phyloP scores from a whole-genome alignment of 768 basidiomycete genomes.

The Russula sp. region DNA sequence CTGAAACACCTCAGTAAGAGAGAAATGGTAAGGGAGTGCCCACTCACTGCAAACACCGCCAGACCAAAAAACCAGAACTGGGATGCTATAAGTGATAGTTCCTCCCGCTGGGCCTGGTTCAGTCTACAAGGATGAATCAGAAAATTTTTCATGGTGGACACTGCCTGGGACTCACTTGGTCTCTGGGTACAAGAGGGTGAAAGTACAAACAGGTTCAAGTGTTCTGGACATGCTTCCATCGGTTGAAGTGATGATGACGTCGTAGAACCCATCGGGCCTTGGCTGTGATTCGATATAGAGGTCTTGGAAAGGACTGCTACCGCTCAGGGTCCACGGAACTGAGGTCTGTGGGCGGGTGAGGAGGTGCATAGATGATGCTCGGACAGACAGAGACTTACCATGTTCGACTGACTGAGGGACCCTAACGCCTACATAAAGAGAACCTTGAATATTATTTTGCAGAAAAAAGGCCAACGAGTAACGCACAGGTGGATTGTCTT shows the following conservation, averaged over 20 bases:
- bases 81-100: constrained; percentile 16
- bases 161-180: constrained; percentile 2
- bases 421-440: not conserved
- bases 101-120: constrained; percentile 14
- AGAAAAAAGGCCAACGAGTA: not conserved
- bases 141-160: not conserved
- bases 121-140: constrained; percentile 3
- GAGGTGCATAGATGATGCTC: not conserved
- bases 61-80: constrained; percentile 24
- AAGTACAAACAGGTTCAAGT: constrained; percentile 12
- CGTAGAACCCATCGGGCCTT: not conserved
- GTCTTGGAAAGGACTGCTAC: not conserved
- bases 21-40: not conserved
- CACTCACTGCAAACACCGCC: constrained; percentile 23
- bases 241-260: constrained; percentile 3
- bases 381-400: not conserved
- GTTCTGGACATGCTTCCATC: not conserved
- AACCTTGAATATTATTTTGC: not conserved
- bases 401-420: not conserved
- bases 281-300: constrained; percentile 1
- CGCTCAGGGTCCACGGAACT: not conserved
- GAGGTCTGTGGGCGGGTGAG: not conserved
- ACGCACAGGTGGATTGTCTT: not conserved
- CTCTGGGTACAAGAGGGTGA: constrained; percentile 15
- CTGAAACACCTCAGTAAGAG: constrained; percentile 17